Percentiles rank a stretch among this genome's conserved stretches.
Evolutionary conservation across 208 protist genomes (phyloP).

Genomic region (Acanthamoeba sp.): DNA sequence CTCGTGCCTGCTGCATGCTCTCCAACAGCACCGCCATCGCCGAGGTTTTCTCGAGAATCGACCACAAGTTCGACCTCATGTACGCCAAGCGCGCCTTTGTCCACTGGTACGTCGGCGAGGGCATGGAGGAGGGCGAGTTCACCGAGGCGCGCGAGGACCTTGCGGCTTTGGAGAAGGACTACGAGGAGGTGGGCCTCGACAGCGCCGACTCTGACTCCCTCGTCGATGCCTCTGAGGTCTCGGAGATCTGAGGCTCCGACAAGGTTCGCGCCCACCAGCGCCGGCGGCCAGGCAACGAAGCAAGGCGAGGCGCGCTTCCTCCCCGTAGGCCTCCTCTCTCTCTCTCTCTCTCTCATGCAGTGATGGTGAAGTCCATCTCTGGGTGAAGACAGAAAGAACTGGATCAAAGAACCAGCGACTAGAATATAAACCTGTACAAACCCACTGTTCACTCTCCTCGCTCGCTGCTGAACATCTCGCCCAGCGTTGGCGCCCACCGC

Average conservation of each 20-base stretch:
- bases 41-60: constrained; percentile 95
- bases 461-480: neutral
- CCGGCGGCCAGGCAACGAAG: neutral
- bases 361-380: neutral
- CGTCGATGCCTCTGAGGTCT: constrained; percentile 26
- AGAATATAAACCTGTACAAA: neutral
- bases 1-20: constrained; percentile 96
- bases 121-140: constrained; percentile 98
- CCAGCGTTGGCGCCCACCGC: neutral
- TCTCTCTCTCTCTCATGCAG: neutral
- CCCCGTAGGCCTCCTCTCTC: too few relatives aligned
- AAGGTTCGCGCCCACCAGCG: neutral
- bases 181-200: constrained; percentile 93
- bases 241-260: neutral
- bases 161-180: constrained; percentile 97
- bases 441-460: neutral
- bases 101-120: constrained; percentile 97
- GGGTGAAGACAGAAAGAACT: neutral
- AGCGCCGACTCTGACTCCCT: neutral
- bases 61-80: constrained; percentile 97
- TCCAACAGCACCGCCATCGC: constrained; percentile 95
- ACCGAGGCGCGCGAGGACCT: constrained; percentile 97
- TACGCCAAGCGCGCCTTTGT: constrained; percentile 97
- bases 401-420: neutral
- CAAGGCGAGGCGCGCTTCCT: constrained; percentile 27